A percentile compares a stretch with the other conserved stretches of the same genome.
These are phyloP conservation scores for Vitis cinerea DNA, from an alignment of 164 flowering plant species.

Conservation along the genomic window DNA sequence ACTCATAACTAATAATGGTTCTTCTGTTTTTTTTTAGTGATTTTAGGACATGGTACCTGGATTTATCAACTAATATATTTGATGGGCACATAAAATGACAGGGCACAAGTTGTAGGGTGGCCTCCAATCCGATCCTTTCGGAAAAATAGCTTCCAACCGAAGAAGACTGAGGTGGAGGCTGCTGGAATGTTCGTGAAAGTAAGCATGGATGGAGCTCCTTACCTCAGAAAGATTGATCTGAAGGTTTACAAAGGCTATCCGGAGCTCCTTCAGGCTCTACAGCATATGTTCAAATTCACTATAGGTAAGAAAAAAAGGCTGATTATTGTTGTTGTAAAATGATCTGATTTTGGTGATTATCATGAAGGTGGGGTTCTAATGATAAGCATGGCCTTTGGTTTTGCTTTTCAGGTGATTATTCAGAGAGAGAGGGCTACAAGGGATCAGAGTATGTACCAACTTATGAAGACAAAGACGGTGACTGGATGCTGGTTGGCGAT, in stretches of 20 bases:
- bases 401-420: conserved; percentile 41
- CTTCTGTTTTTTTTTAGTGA: no score
- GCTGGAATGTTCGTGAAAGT: conserved; percentile 70
- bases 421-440: conserved; percentile 67
- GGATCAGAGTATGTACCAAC: conserved; percentile 78
- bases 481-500: conserved; percentile 96
- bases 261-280: conserved; percentile 67
- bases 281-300: conserved; percentile 73
- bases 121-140: conserved; percentile 74
- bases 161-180: conserved; percentile 48
- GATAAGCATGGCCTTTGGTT: neutral
- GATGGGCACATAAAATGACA: conserved; percentile 20
- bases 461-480: conserved; percentile 94
- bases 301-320: conserved; percentile 32
- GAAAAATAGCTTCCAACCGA: conserved; percentile 51
- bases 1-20: no score
- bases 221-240: conserved; percentile 79
- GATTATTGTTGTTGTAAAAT: neutral
- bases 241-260: conserved; percentile 56
- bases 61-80: neutral
- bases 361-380: neutral
- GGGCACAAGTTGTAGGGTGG: conserved; percentile 85
- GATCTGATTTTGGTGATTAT: neutral
- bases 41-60: neutral
- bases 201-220: conserved; percentile 95